Evolutionary conservation across 2,329 filamentous ascomycete species (phyloP), one percentile per base, ranked within the genome.

Genomic region (Fusarium anthophilum): DNA sequence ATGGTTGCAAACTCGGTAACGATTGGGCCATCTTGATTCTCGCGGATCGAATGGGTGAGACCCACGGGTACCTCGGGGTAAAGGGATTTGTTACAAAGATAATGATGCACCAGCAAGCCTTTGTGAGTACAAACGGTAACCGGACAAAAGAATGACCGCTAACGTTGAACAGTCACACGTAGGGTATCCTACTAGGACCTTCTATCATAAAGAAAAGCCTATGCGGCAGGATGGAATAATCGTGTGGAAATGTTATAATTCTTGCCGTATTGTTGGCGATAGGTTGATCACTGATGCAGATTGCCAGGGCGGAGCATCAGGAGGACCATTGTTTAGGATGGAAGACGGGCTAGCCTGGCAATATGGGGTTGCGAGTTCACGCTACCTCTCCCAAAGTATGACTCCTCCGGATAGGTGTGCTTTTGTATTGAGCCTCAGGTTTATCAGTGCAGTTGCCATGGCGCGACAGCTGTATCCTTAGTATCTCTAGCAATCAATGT

Each of bases 1-100:
- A 3, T 32, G 8, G 18, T 8, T 57, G 54, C 20, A 2, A 4
- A 5, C 14, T 26, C 18, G 5, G 20, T 17, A 58, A 72, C 14
- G 69, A 72, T 10, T 72, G 69, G 64, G 70, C 63, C 1, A 26
- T 72, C 5, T 35, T 72, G 3, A 32, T 73, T 28, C 56, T 73
- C 12, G 55, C 38, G 20, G 60, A 70, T 32, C 51, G 50, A 8
- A 20, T 72, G 17, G 70, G 60, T 3, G 65, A 70, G 3, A 35
- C 2, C 6, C 41, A 48, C 22, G 70, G 70, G 3, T 72, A 70
- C 12, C 17, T 73, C 2, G 69, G 58, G 14, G 37, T 38, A 7
- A 69, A 48, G 6, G 22, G n/a, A 8, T 26, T 70, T 1, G 45
- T 70, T 9, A 54, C 50, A 20, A 14, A 15, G 6, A 45, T n/a